These are phyloP conservation scores for Aurifilum marmelostoma DNA, from an alignment of 2,329 filamentous ascomycete genomes.

Conservation along the genomic window DNA sequence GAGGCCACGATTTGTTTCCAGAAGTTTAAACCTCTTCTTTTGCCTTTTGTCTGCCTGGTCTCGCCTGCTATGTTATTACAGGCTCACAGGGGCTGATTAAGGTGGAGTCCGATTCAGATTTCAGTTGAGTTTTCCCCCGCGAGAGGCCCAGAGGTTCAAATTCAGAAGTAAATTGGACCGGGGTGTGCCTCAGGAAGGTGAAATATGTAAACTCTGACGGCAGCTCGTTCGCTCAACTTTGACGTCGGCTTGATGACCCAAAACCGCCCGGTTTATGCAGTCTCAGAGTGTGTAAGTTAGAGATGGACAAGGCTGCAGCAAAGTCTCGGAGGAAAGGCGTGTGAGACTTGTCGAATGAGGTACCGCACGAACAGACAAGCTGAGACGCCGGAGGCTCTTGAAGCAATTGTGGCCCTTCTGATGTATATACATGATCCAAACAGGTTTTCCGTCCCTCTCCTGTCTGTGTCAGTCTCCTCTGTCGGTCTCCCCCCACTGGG, in stretches of 20 bases:
- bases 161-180: background rate
- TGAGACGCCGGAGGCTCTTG: background rate
- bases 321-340: background rate
- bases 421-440: background rate
- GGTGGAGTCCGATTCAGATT: conserved; percentile 8
- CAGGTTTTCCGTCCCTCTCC: background rate
- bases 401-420: background rate
- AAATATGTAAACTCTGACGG: background rate
- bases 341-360: conserved; percentile 1
- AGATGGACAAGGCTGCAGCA: background rate
- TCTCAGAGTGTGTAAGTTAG: background rate
- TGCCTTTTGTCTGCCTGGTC: background rate
- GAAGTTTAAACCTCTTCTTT: background rate
- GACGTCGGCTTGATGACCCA: too few relatives aligned
- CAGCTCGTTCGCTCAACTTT: background rate
- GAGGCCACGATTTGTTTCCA: background rate
- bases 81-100: conserved; percentile 2
- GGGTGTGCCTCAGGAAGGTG: background rate
- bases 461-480: background rate
- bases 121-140: background rate
- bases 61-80: background rate
- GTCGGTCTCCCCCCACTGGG: background rate
- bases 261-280: too few relatives aligned
- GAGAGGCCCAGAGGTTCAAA: background rate
- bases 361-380: background rate